Conservation (phyloP, 371 early-diverging fungal genomes). For the Lichtheimia ornata region DNA sequence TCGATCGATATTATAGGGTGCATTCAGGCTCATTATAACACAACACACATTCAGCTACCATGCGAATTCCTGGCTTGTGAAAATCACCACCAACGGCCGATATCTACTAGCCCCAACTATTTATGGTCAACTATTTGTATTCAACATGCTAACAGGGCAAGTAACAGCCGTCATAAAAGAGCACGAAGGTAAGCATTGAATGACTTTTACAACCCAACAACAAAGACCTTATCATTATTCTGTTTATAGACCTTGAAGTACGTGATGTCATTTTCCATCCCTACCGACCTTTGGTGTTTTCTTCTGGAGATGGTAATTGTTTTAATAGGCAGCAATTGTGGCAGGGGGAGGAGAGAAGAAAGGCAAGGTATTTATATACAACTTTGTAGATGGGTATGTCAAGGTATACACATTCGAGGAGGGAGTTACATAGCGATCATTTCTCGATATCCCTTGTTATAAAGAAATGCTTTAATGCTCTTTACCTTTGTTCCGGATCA, state of each 20-base stretch:
- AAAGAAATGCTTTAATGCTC: neutral
- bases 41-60: slow-evolving; percentile 56
- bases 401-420: slow-evolving; percentile 33
- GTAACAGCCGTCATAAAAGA: slow-evolving; percentile 74
- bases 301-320: slow-evolving; percentile 78
- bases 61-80: slow-evolving; percentile 93
- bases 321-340: neutral
- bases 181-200: slow-evolving; percentile 63
- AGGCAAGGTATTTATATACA: neutral
- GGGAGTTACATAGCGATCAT: neutral
- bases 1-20: neutral
- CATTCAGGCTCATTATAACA: neutral
- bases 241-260: slow-evolving; percentile 81
- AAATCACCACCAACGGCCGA: slow-evolving; percentile 82
- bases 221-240: slow-evolving; percentile 30
- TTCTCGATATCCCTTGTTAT: neutral
- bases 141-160: slow-evolving; percentile 72
- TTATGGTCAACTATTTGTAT: slow-evolving; percentile 84
- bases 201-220: slow-evolving; percentile 68
- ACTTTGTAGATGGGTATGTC: slow-evolving; percentile 31
- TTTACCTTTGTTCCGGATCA: too few relatives aligned
- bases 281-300: slow-evolving; percentile 72
- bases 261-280: slow-evolving; percentile 91
- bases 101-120: slow-evolving; percentile 89
- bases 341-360: too few relatives aligned